Percentiles rank a stretch among this genome's conserved stretches.
These are phyloP conservation scores for Boletus chippewaensis DNA, from an alignment of 1,284 basidiomycete genomes.

Conservation along the genomic window DNA sequence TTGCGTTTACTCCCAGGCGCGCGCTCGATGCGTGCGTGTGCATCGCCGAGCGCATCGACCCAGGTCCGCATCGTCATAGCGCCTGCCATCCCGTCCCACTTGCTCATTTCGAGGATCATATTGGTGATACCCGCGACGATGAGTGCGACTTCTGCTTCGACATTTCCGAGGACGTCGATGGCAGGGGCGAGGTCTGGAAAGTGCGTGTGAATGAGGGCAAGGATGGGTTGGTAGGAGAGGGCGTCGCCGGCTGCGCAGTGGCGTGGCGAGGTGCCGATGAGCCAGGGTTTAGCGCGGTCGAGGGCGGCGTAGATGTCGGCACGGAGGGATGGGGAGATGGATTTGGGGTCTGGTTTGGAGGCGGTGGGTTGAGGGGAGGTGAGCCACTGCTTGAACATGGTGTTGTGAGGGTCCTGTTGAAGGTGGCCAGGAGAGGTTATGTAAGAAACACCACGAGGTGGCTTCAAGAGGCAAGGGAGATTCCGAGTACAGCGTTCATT, in stretches of 20 bases:
- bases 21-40: constrained; percentile 30
- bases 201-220: constrained; percentile 42
- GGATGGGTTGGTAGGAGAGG: constrained; percentile 39
- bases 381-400: constrained; percentile 43
- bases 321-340: constrained; percentile 41
- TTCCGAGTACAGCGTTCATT: too few species aligned
- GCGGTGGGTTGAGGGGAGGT: constrained; percentile 34
- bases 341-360: constrained; percentile 32
- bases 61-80: constrained; percentile 50
- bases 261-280: constrained; percentile 33
- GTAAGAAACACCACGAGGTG: not conserved
- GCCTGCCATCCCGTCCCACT: constrained; percentile 47
- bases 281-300: constrained; percentile 41
- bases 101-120: constrained; percentile 46
- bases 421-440: constrained; percentile 13
- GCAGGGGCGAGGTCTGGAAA: constrained; percentile 40
- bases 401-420: not conserved
- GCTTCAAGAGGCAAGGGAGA: too few species aligned
- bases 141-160: constrained; percentile 39
- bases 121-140: constrained; percentile 47
- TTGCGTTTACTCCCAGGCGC: constrained; percentile 23
- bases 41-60: constrained; percentile 40
- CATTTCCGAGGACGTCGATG: constrained; percentile 38
- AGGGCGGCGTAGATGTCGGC: constrained; percentile 42
- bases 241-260: constrained; percentile 40